Evolutionary conservation across 208 protist species (phyloP), one percentile per base, ranked within the genome.

Genomic region (Strigomonas culicis): DNA sequence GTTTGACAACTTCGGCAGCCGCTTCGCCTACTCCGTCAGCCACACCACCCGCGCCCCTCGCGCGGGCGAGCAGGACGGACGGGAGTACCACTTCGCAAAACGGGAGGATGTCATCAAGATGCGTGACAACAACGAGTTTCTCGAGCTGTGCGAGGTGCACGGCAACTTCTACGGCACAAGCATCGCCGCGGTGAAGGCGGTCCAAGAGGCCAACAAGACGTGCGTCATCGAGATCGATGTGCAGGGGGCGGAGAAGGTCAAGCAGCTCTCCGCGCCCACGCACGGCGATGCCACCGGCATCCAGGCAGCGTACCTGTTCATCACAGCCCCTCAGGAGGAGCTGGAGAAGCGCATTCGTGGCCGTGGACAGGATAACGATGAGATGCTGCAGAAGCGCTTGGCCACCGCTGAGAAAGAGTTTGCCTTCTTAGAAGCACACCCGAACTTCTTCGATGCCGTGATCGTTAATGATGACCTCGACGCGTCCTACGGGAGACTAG

Each of bases 81-180:
- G 82, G 7, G 80, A 98, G 70, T 98, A 98, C 77, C 77, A 96
- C 77, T 98, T 98, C 73, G 58, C 70, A 17, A 71, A 74, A 30
- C 68, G 78, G 13, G 77, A 86, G n/a, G 70, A 56, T 22, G 84
- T 98, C 24, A 27, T 91, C 11, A 57, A 77, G 56, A 77, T 97
- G 79, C 72, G 77, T 21, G 77, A 78, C 55, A 61, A 80, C 41
- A 84, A 85, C 43, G 77, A 86, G 59, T 98, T 98, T 66, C 59
- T 98, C 32, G 95, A 98, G 75, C 43, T 86, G 21, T 96, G 92
- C 70, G 68, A 93, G 25, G 94, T 98, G 28, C 95, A 98, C 79
- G 92, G 92, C 44, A 98, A 98, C 75, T 76, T 94, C 50, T 99
- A 99, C 79, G 97, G 97, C 56, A 99, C 97, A n/a, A 84, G 74